Evolutionary conservation across 169 alveolate species (phyloP).

Genomic region (Plasmodium adleri): DNA sequence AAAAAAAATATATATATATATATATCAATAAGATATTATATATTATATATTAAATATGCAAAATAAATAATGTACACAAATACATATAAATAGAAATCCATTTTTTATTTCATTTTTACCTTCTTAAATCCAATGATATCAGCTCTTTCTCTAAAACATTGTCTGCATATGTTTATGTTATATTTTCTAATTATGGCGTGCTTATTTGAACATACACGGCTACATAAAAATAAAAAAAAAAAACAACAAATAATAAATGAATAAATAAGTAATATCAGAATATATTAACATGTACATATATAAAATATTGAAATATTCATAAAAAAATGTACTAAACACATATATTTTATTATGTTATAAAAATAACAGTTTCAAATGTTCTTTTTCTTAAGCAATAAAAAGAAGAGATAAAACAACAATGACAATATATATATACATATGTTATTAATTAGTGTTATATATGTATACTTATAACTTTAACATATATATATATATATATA

Average conservation of each 20-base stretch:
- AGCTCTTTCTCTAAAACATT: slow-evolving; percentile 99
- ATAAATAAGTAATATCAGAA: neutral
- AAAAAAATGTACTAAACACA: neutral
- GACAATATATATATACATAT: slow-evolving; percentile 11
- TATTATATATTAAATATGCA: neutral
- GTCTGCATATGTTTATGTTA: slow-evolving; percentile 97
- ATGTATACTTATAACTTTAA: slow-evolving; percentile 13
- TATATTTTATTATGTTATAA: neutral
- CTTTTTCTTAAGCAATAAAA: too few relatives aligned
- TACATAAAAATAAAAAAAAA: slow-evolving; percentile 76
- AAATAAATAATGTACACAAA: neutral
- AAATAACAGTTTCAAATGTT: too few relatives aligned
- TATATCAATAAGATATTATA: neutral
- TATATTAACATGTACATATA: slow-evolving; percentile 12
- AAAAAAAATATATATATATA: neutral
- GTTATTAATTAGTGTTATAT: neutral
- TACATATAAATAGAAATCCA: neutral
- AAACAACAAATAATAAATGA: neutral
- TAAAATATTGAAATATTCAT: neutral
- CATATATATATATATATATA: neutral
- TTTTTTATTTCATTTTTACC: slow-evolving; percentile 50
- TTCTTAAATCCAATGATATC: slow-evolving; percentile 96
- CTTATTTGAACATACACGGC: slow-evolving; percentile 98
- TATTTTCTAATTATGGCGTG: slow-evolving; percentile 99
- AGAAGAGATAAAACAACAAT: neutral